Evolutionary conservation across 2,329 filamentous ascomycete species (phyloP).

Genomic region (Fusarium sp.): DNA sequence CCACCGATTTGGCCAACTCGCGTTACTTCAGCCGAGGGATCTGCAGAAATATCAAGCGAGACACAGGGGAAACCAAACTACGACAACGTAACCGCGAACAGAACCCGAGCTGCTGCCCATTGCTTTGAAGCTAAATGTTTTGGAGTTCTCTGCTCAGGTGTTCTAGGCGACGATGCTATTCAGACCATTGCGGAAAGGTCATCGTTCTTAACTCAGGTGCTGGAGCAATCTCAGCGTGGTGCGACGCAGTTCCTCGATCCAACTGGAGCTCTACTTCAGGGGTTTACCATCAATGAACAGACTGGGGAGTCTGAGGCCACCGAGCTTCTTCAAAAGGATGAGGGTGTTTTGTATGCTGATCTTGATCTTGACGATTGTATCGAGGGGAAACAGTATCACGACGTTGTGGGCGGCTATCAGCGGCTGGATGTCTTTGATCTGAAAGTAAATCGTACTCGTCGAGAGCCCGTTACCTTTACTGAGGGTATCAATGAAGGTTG

Average conservation of each 20-base stretch:
- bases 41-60: rapidly evolving
- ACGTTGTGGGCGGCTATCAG: conserved; percentile 69
- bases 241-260: conserved; percentile 66
- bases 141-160: conserved; percentile 62
- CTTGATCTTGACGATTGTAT: conserved; percentile 63
- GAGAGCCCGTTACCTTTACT: conserved; percentile 51
- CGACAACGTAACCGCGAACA: conserved; percentile 67
- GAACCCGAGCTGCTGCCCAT: conserved; percentile 65
- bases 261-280: conserved; percentile 57
- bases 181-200: conserved; percentile 51
- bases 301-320: conserved; percentile 37
- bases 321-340: conserved; percentile 59
- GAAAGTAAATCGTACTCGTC: conserved; percentile 59
- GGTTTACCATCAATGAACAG: conserved; percentile 53
- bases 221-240: conserved; percentile 57
- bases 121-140: conserved; percentile 71
- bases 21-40: neutral
- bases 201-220: conserved; percentile 47
- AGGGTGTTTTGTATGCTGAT: conserved; percentile 66
- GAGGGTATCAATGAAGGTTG: rapidly evolving
- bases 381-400: conserved; percentile 70
- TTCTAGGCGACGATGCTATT: conserved; percentile 58
- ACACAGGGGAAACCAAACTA: conserved; percentile 56
- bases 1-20: conserved; percentile 67
- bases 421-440: conserved; percentile 66